A percentile compares a stretch with the other conserved stretches of the same genome.
These are phyloP conservation scores for Pyrenochaeta sp. DNA, from an alignment of 2,329 filamentous ascomycete species.

Conservation along the genomic window DNA sequence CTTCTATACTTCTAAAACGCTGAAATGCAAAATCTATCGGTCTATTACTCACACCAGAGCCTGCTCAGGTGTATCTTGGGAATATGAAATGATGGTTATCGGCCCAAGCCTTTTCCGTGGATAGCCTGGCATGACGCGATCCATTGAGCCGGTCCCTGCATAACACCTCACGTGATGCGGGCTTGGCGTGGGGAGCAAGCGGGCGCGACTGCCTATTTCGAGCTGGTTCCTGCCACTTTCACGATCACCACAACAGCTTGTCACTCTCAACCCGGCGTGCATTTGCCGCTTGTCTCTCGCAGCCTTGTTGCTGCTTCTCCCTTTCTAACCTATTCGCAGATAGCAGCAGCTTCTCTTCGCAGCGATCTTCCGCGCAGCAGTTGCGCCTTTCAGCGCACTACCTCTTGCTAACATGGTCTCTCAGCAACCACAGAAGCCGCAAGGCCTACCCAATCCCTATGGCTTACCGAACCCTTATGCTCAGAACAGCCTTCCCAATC, in stretches of 20 bases:
- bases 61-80: constrained; percentile 25
- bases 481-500: constrained; percentile 35
- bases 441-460: constrained; percentile 37
- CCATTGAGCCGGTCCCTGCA: constrained; percentile 18
- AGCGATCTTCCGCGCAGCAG: constrained; percentile 1
- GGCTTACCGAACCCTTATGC: constrained; percentile 39
- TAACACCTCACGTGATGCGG: constrained; percentile 12
- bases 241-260: neutral
- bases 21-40: constrained; percentile 11
- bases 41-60: constrained; percentile 21
- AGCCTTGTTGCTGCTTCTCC: neutral
- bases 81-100: constrained; percentile 15
- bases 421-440: constrained; percentile 33
- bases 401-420: constrained; percentile 32
- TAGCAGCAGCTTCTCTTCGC: neutral
- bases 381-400: constrained; percentile 10
- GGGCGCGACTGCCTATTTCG: neutral
- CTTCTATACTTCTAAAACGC: constrained; percentile 9
- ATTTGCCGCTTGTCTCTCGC: neutral
- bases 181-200: constrained; percentile 11
- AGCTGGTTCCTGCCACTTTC: neutral
- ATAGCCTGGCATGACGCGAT: constrained; percentile 20
- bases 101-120: constrained; percentile 10
- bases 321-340: neutral
- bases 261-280: neutral